Evolutionary conservation across 2,329 filamentous ascomycete genomes (phyloP), one percentile per base, ranked within the genome.

Genomic region (Sclerotinia spermophila): DNA sequence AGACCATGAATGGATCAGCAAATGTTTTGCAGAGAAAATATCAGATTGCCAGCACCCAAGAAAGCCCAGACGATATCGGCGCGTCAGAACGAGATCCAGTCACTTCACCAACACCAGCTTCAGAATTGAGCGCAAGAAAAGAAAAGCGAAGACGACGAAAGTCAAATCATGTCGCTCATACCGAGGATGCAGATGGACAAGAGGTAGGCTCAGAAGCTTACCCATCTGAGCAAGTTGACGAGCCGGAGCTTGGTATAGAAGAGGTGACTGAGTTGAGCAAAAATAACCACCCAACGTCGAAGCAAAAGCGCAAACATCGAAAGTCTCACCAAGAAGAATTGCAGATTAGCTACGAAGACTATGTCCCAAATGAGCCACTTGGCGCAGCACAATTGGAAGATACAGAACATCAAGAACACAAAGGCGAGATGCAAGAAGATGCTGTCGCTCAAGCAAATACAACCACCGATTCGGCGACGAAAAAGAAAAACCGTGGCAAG

Each of bases 11-110:
- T 27, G 68, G 68, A 35, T 42, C 59, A 30, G 40, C 35, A 30
- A 69, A 59, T 56, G 68, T 69, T 30, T 30, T 65, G 15, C 48
- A 58, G 45, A 69, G 42, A 42, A 59, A 65, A 65, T 42, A 65
- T 44, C 21, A 44, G 27, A 35, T 65, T 44, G 45, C 35, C 3
- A 24, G 7, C 5, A 44, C 42, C 19, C 42, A 44, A 51, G 59
- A 45, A 19, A 11, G 30, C 35, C 11, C 59, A 45, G 59, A 69
- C 13, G 48, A 65, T 38, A 35, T 56, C 13, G 59, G 44, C 35
- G 13, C 45, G 58, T 19, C 38, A 38, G 35, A 65, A 65, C 27
- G 17, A 44, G 5, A 42, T 45, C 40, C 59, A 42, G 17, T 17
- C 30, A 42, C 21, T 44, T 64, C 44, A 27, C 38, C 48, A 17